A percentile compares a stretch with the other conserved stretches of the same genome.
Conservation (phyloP, 352 stramenopile genomes). For the Phytophthora tubulina region DNA sequence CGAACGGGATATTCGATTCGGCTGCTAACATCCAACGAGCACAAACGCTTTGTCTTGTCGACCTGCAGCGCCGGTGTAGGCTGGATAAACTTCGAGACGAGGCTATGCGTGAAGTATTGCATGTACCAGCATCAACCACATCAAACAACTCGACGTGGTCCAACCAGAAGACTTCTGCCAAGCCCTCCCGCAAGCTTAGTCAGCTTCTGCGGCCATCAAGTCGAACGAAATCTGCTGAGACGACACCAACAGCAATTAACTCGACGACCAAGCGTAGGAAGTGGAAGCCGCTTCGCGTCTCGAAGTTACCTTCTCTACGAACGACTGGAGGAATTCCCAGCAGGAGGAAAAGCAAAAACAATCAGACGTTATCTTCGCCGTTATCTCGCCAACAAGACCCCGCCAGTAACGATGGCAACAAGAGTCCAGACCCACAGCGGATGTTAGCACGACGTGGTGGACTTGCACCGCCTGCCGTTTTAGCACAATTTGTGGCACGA, state of each 20-base stretch:
- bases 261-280: constrained; percentile 21
- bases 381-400: constrained; percentile 9
- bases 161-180: constrained; percentile 5
- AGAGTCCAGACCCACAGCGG: not conserved
- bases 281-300: constrained; percentile 7
- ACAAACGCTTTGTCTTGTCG: constrained; percentile 74
- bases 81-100: constrained; percentile 73
- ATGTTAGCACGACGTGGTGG: constrained; percentile 34
- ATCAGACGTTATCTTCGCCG: constrained; percentile 11
- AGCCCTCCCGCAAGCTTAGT: constrained; percentile 26
- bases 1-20: constrained; percentile 73
- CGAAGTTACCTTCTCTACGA: constrained; percentile 28
- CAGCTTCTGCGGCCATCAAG: constrained; percentile 27
- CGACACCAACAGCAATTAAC: not conserved
- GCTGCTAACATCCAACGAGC: constrained; percentile 67
- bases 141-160: not conserved
- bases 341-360: constrained; percentile 19
- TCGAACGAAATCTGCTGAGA: not conserved
- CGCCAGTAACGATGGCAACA: not conserved
- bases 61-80: constrained; percentile 71
- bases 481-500: constrained; percentile 4
- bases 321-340: not conserved
- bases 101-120: constrained; percentile 64
- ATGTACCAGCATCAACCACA: constrained; percentile 10
- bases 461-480: constrained; percentile 10